These are phyloP conservation scores for Ganoderma multipileum DNA, from an alignment of 1,284 basidiomycete species.

Conservation along the genomic window DNA sequence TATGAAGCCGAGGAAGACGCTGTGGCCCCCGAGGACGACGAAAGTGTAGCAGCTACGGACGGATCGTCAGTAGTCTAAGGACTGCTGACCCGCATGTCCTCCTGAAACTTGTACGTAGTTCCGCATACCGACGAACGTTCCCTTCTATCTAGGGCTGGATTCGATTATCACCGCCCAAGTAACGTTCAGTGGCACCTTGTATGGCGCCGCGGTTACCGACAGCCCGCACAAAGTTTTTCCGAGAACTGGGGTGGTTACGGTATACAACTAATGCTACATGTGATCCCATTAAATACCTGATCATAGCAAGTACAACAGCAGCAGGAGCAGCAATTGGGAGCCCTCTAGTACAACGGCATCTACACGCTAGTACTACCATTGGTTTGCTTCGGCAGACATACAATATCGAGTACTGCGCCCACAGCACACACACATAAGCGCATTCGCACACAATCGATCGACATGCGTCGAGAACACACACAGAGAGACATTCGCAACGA, in stretches of 20 bases:
- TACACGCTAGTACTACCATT: slow-evolving; percentile 16
- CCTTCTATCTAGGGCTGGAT: no score
- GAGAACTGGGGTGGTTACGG: not conserved
- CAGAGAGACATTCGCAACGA: not conserved
- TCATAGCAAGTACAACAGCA: slow-evolving; percentile 6
- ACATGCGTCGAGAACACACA: no score
- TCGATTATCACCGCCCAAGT: no score
- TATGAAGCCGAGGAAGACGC: no score
- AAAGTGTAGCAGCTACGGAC: no score
- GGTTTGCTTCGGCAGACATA: slow-evolving; percentile 13
- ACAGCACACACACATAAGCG: slow-evolving; percentile 1
- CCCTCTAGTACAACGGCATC: slow-evolving; percentile 9
- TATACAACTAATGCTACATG: slow-evolving; percentile 22
- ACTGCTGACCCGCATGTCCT: no score
- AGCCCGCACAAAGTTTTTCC: not conserved
- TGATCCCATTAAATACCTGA: slow-evolving; percentile 12
- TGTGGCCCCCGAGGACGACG: no score
- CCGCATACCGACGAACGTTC: not conserved
- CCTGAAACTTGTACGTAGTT: no score
- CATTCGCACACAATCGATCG: not conserved
- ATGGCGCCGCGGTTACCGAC: not conserved
- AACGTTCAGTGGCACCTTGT: no score
- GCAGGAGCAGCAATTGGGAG: not conserved
- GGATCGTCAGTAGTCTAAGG: no score
- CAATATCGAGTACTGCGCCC: slow-evolving; percentile 10